These are phyloP conservation scores for Rhazya stricta DNA, from an alignment of 257 asterid species.

Conservation along the genomic window DNA sequence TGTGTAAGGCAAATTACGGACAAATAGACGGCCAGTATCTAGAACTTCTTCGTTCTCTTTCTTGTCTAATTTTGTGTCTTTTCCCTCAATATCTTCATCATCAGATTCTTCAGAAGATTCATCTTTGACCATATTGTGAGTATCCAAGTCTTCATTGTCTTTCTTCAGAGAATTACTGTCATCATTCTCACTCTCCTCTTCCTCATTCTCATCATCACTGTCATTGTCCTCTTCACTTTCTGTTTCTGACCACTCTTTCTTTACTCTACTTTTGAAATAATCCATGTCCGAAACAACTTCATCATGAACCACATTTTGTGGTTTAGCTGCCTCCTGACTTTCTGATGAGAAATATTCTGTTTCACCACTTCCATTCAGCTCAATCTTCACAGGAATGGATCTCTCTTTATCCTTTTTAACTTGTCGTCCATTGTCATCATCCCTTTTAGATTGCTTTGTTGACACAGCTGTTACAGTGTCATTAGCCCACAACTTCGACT, in stretches of 20 bases:
- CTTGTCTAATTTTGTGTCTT: slow-evolving; percentile 35
- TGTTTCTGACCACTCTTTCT: slow-evolving; percentile 63
- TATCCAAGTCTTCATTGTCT: slow-evolving; percentile 20
- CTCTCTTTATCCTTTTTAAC: slow-evolving; percentile 24
- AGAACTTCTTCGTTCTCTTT: slow-evolving; percentile 44
- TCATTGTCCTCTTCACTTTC: slow-evolving; percentile 57
- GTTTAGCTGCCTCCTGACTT: slow-evolving; percentile 29
- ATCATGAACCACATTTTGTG: slow-evolving; percentile 34
- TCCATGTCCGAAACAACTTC: slow-evolving; percentile 63
- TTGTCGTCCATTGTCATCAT: slow-evolving; percentile 24
- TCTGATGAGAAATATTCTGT: slow-evolving; percentile 27
- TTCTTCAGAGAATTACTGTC: slow-evolving; percentile 23
- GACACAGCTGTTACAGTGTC: slow-evolving; percentile 61
- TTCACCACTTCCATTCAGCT: slow-evolving; percentile 31
- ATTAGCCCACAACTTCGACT: slow-evolving; percentile 89
- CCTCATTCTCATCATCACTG: slow-evolving; percentile 29
- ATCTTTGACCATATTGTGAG: slow-evolving; percentile 29
- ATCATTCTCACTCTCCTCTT: slow-evolving; percentile 25
- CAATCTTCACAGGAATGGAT: slow-evolving; percentile 20
- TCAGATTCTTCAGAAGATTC: slow-evolving; percentile 32
- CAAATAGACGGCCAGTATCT: slow-evolving; percentile 65
- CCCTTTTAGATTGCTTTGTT: slow-evolving; percentile 29
- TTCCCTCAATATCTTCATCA: slow-evolving; percentile 23
- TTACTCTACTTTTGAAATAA: slow-evolving; percentile 69
- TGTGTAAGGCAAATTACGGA: slow-evolving; percentile 82